Evolutionary conservation across 306 rosid genomes (phyloP), one percentile per base, ranked within the genome.

Genomic region (Cicer yamashitae): DNA sequence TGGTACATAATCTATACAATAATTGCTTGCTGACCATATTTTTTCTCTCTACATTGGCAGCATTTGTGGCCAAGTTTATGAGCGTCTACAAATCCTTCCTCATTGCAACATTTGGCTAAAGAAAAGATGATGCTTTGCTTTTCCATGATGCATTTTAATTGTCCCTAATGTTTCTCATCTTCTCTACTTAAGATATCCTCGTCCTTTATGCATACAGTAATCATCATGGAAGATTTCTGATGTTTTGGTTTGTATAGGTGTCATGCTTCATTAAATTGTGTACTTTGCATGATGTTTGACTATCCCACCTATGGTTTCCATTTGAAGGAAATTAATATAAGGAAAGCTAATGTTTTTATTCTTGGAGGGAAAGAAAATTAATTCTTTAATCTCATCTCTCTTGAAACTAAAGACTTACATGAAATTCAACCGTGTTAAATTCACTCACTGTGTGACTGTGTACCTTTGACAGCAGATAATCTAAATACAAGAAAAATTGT

Each of bases 31-130:
- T 76, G 70, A 76, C 52, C 1, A 0, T 15, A 2, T 7, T 47
- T 68, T 67, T 22, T 39, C 4, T 50, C 60, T 61, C 80, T 6
- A 77, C 30, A 62, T 69, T 59, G 82, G 60, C 97, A 94, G 98
- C 97, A 17, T 94, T 94, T 76, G 96, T 91, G 85, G 98, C 97
- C 4, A 94, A 94, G 85, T 91, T 94, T 86, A 94, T 94, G 98
- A 90, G 98, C 86, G 77, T 90, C 44, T 91, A 91, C 68, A 94
- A 91, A 76, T 81, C 84, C 69, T 94, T 94, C 86, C 97, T 94
- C 76, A 82, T 94, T 60, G 81, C 94, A 12, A 86, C 97, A 43
- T 91, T 94, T 15, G 98, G 97, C 82, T 94, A 82, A 90, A 67
- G 81, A 9, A 13, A 34, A 10, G 11, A 40, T 12, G 69, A 71